Evolutionary conservation across 148 eudicot genomes (phyloP).

Genomic region (Arctostaphylos glauca): DNA sequence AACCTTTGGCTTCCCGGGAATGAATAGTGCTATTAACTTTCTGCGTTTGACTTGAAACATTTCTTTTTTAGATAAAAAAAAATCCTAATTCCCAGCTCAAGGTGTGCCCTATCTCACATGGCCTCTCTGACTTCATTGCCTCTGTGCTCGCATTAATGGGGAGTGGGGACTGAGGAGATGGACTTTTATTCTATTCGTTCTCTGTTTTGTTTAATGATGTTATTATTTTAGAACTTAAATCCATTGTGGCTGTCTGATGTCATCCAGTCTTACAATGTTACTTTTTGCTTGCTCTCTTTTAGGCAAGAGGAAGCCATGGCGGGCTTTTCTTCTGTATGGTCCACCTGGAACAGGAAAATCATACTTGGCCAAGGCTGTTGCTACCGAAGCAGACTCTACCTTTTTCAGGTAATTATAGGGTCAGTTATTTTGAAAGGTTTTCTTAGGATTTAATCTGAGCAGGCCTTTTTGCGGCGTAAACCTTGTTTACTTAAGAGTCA

Average conservation of each 20-base stretch:
- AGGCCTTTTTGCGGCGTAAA: neutral
- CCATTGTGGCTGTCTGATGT: neutral
- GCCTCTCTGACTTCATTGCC: neutral
- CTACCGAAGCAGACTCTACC: conserved; percentile 98
- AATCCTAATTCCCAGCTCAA: too few relatives aligned
- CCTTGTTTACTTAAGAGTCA: neutral
- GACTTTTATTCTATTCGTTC: neutral
- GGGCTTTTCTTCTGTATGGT: conserved; percentile 96
- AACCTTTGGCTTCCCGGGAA: too few relatives aligned
- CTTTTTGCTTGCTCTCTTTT: conserved; percentile 18
- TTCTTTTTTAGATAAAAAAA: too few relatives aligned
- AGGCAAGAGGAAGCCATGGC: conserved; percentile 99
- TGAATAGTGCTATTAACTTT: too few relatives aligned
- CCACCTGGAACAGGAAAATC: conserved; percentile 99
- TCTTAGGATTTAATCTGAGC: neutral
- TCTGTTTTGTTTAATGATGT: neutral
- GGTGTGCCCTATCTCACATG: too few relatives aligned
- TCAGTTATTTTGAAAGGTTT: conserved; percentile 1
- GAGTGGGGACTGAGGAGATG: neutral
- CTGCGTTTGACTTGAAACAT: too few relatives aligned
- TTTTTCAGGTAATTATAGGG: conserved; percentile 71
- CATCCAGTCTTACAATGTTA: neutral
- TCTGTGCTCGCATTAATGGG: neutral
- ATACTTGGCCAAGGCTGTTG: conserved; percentile 98
- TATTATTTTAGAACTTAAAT: neutral